Base-by-base conservation (phyloP, 371 early-diverging fungal species). In the Apophysomyces sp. region DNA sequence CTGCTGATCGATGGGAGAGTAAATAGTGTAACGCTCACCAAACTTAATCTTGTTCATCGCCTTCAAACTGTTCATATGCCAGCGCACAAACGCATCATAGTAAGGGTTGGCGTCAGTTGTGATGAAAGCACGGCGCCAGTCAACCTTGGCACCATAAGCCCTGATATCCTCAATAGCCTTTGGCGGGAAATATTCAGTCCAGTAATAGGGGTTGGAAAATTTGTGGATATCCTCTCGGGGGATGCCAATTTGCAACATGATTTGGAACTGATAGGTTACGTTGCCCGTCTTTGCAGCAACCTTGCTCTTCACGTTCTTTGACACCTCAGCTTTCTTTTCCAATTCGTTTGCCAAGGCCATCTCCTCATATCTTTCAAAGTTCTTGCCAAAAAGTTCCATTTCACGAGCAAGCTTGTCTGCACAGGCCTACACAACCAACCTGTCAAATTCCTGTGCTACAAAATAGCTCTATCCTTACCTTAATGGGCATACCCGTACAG, bases 401-500 rank as follows among this genome's bases (percentile, higher is more conserved):
- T 99, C 99, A 36, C 93, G 92, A 55, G 85, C 84, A 61, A 99
- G 84, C 85, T 99, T 99, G 79, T 99, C 98, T 32, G 99, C 99
- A 66, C 97, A 94, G 21, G 99, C 98, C 92, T 89, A 79, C 15
- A 21, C 9, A 16, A 41, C 31, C 13, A 12, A 53, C 27, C 0
- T n/a, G 9, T 21, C 9, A n/a, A 53, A 8, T 2, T 6, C n/a
- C 13, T 32, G n/a, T 26, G 7, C 4, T 7, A 26, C 16, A 15
- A 9, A 3, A 15, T n/a, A 52, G 18, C 27, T 3, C 24, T 3
- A 36, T 18, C 37, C 60, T 65, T 82, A 92, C 93, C 83, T 98
- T 97, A 81, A 99, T 99, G 39, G 99, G 99, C 99, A 99, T 99
- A 60, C 99, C 99, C 4, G 99, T 99, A 66, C 94, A 94, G 76